A percentile compares a stretch with the other conserved stretches of the same genome.
These are phyloP conservation scores for Avena sativa DNA, from an alignment of 176 grass and related monocot species.

Conservation along the genomic window DNA sequence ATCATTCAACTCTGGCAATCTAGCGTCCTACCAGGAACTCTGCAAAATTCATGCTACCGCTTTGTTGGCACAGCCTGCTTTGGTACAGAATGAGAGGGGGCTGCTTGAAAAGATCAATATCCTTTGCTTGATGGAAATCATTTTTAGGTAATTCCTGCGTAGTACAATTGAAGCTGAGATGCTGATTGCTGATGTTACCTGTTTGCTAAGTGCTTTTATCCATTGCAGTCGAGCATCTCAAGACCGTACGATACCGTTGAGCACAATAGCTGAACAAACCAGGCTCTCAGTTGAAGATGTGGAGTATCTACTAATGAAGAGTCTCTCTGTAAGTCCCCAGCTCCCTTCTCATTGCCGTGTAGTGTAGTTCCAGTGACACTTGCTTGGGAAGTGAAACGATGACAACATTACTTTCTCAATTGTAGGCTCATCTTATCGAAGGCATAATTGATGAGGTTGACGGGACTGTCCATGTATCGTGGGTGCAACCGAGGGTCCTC, in stretches of 20 bases:
- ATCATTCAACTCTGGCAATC: constrained; percentile 82
- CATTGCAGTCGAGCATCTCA: constrained; percentile 63
- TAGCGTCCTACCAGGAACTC: constrained; percentile 74
- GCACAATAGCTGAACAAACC: constrained; percentile 63
- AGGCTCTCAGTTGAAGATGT: constrained; percentile 78
- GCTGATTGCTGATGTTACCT: not conserved
- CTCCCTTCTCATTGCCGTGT: not conserved
- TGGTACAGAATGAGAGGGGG: constrained; percentile 69
- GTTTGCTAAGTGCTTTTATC: constrained; percentile 11
- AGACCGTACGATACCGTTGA: constrained; percentile 79
- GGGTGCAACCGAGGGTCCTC: constrained; percentile 84
- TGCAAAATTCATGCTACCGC: constrained; percentile 64
- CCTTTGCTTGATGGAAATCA: constrained; percentile 97
- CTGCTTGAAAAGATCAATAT: constrained; percentile 93
- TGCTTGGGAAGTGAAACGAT: not conserved
- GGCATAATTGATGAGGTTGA: constrained; percentile 89
- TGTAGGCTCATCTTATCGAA: constrained; percentile 88
- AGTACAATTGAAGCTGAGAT: not conserved
- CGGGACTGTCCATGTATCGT: constrained; percentile 66
- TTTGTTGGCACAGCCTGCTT: constrained; percentile 77
- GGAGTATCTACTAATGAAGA: constrained; percentile 90
- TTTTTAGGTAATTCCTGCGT: constrained; percentile 66
- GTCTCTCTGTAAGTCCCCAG: constrained; percentile 70
- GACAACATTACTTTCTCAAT: not conserved
- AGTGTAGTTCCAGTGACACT: not conserved